phyloP scores from a whole-genome alignment of 352 stramenopile species.

The Blastocystis sp. region DNA sequence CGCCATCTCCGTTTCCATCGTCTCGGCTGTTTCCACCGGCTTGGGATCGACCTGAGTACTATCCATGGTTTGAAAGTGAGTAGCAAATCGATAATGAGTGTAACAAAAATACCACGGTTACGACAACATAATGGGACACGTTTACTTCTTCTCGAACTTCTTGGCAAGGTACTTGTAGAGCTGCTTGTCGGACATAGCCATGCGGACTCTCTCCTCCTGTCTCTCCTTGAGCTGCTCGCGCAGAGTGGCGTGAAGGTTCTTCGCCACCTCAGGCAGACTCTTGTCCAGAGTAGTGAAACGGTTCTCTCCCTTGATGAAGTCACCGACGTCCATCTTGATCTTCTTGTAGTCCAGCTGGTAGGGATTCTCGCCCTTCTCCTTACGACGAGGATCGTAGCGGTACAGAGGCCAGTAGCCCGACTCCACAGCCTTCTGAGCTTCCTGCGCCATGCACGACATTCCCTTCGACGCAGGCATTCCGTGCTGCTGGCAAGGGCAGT shows the following conservation, averaged over 20 bases:
- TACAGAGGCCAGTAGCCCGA: slow-evolving; percentile 51
- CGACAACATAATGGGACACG: too few relatives aligned
- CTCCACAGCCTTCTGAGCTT: slow-evolving; percentile 23
- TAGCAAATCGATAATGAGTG: too few relatives aligned
- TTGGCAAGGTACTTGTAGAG: slow-evolving; percentile 41
- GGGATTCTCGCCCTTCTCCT: slow-evolving; percentile 20
- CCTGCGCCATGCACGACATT: slow-evolving; percentile 33
- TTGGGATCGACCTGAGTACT: too few relatives aligned
- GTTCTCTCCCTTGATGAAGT: slow-evolving; percentile 14
- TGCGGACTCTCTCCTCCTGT: slow-evolving; percentile 44
- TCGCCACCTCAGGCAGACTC: slow-evolving; percentile 16
- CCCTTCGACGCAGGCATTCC: slow-evolving; percentile 1
- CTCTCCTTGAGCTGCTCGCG: neutral
- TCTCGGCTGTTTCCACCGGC: too few relatives aligned
- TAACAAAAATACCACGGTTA: too few relatives aligned
- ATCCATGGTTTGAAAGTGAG: too few relatives aligned
- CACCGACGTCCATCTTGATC: slow-evolving; percentile 17
- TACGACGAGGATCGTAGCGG: slow-evolving; percentile 29
- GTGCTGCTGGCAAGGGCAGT: slow-evolving; percentile 28
- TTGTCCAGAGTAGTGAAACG: slow-evolving; percentile 17
- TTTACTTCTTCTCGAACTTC: slow-evolving; percentile 52
- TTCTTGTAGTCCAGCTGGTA: slow-evolving; percentile 52
- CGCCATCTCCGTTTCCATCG: too few relatives aligned
- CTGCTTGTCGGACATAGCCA: slow-evolving; percentile 52
- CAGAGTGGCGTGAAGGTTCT: neutral